These are phyloP conservation scores for Phytophthora foliorum DNA, from an alignment of 352 stramenopile genomes.

Conservation along the genomic window DNA sequence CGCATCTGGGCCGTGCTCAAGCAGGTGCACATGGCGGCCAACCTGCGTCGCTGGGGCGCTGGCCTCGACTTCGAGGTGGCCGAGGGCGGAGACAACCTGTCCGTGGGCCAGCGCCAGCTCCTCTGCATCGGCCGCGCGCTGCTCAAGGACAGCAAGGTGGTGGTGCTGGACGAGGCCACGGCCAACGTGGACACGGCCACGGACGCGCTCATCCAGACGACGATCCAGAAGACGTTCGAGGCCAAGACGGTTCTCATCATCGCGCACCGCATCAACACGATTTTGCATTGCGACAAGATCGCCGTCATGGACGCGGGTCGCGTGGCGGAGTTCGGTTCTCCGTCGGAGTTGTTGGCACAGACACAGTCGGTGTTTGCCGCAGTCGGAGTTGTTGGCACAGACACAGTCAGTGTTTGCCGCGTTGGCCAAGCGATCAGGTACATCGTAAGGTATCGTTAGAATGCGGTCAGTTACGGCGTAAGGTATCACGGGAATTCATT, in stretches of 20 bases:
- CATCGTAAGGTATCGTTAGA: background rate
- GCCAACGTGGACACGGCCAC: slow-evolving; percentile 11
- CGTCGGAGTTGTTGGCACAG: slow-evolving; percentile 51
- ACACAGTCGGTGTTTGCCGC: background rate
- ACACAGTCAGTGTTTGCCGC: slow-evolving; percentile 82
- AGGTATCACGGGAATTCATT: too few relatives aligned
- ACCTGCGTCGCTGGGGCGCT: slow-evolving; percentile 57
- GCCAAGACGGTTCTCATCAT: slow-evolving; percentile 7
- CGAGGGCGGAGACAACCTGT: slow-evolving; percentile 77
- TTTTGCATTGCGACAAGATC: slow-evolving; percentile 12
- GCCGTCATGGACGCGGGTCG: slow-evolving; percentile 34
- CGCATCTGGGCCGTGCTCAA: slow-evolving; percentile 68
- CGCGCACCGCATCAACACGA: slow-evolving; percentile 12
- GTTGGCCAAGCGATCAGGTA: slow-evolving; percentile 40
- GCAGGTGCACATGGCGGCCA: slow-evolving; percentile 66
- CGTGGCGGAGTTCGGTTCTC: slow-evolving; percentile 43
- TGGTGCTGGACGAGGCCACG: slow-evolving; percentile 9
- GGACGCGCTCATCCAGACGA: slow-evolving; percentile 8
- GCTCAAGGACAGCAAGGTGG: slow-evolving; percentile 6
- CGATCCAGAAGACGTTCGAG: slow-evolving; percentile 3
- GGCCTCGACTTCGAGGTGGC: slow-evolving; percentile 55
- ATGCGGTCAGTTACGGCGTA: too few relatives aligned
- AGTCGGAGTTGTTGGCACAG: slow-evolving; percentile 67
- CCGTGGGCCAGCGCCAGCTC: slow-evolving; percentile 87
- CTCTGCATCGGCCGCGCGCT: slow-evolving; percentile 91